A percentile compares a stretch with the other conserved stretches of the same genome.
Evolutionary conservation across 2,329 filamentous ascomycete species (phyloP).

Genomic region (Colletotrichum lindemuthianum): DNA sequence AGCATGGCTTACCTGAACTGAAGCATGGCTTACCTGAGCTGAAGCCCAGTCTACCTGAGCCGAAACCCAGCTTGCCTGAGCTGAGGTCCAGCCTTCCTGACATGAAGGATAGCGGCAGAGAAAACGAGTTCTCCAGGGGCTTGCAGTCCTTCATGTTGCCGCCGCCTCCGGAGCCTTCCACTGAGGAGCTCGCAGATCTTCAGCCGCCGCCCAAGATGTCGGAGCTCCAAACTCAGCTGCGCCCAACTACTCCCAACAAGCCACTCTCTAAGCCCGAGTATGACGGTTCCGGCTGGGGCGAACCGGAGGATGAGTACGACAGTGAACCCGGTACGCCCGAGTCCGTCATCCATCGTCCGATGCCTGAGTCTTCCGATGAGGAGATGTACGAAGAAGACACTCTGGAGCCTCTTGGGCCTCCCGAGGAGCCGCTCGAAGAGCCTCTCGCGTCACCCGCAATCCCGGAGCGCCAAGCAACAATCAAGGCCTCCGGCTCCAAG

Average conservation of each 20-base stretch:
- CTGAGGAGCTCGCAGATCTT: conserved; percentile 42
- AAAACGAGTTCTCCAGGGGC: conserved; percentile 53
- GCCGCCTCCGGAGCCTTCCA: conserved; percentile 50
- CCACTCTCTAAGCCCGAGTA: conserved; percentile 69
- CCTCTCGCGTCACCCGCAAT: conserved; percentile 70
- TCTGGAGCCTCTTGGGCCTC: conserved; percentile 22
- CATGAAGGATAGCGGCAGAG: conserved; percentile 40
- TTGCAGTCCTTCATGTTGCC: conserved; percentile 60
- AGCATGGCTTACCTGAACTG: conserved; percentile 38
- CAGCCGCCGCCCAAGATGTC: conserved; percentile 45
- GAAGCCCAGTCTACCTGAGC: conserved; percentile 38
- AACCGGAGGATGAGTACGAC: conserved; percentile 63
- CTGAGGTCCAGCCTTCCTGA: conserved; percentile 41
- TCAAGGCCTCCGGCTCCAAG: conserved; percentile 86
- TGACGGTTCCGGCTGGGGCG: conserved; percentile 70
- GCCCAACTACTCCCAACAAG: conserved; percentile 61
- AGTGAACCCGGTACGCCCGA: conserved; percentile 80
- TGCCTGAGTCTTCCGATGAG: conserved; percentile 56
- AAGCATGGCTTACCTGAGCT: conserved; percentile 42
- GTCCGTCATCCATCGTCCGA: conserved; percentile 86
- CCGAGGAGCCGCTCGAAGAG: conserved; percentile 50
- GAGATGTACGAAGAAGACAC: conserved; percentile 37
- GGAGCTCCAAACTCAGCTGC: conserved; percentile 48
- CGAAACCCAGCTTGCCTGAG: conserved; percentile 37
- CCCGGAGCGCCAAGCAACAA: conserved; percentile 85